phyloP scores from a whole-genome alignment of 2,329 filamentous ascomycete genomes.

The Aquanectria penicillioides region DNA sequence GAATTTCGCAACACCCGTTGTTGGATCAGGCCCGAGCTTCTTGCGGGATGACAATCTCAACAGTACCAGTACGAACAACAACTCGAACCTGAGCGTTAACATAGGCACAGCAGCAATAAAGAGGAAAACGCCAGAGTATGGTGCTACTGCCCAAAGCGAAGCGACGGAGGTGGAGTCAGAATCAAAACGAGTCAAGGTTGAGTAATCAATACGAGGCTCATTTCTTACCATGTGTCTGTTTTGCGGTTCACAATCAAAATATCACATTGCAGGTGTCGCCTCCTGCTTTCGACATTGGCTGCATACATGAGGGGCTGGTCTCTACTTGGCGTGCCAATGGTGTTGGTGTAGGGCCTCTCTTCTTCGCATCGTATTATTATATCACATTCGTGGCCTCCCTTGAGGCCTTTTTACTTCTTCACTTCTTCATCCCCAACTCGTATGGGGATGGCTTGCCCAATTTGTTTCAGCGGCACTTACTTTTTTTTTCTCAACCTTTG shows the following conservation, averaged over 20 bases:
- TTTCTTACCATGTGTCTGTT: conserved; percentile 1
- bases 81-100: conserved; percentile 35
- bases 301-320: conserved; percentile 31
- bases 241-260: conserved; percentile 22
- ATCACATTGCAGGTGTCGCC: conserved; percentile 11
- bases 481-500: conserved; percentile 15
- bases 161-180: conserved; percentile 56
- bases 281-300: conserved; percentile 17
- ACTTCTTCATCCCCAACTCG: conserved; percentile 1
- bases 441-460: neutral
- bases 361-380: neutral
- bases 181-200: conserved; percentile 64
- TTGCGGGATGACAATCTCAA: conserved; percentile 62
- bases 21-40: conserved; percentile 70
- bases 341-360: conserved; percentile 13
- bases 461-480: conserved; percentile 1
- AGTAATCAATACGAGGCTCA: conserved; percentile 43
- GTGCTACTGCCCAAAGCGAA: conserved; percentile 52
- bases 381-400: neutral
- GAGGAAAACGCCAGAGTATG: conserved; percentile 66
- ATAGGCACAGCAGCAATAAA: conserved; percentile 50
- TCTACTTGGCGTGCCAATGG: conserved; percentile 27
- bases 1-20: conserved; percentile 87
- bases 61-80: conserved; percentile 25
- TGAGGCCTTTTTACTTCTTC: neutral